Percentiles rank a stretch among this genome's conserved stretches.
Conservation (phyloP, 768 basidiomycete species). For the Suillus paluster region DNA sequence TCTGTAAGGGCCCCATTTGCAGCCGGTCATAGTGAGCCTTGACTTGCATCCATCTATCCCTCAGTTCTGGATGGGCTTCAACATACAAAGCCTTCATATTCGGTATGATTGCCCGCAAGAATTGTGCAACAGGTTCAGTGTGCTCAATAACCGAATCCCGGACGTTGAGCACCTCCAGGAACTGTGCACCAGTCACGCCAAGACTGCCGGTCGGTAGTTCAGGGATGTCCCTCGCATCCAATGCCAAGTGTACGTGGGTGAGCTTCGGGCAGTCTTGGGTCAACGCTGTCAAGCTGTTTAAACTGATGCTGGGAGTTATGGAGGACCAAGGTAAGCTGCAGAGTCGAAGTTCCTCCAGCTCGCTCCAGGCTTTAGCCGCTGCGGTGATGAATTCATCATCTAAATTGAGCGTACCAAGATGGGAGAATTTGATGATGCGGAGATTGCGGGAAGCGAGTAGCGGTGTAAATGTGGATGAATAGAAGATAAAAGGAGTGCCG, state of each 20-base stretch:
- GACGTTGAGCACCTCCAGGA: conserved; percentile 30
- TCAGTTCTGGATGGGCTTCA: conserved; percentile 31
- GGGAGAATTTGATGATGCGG: conserved; percentile 24
- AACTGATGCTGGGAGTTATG: conserved; percentile 10
- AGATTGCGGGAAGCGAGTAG: conserved; percentile 26
- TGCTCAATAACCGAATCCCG: conserved; percentile 32
- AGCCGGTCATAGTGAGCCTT: conserved; percentile 1
- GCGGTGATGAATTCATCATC: conserved; percentile 30
- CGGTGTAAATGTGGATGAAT: conserved; percentile 28
- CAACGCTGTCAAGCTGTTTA: conserved; percentile 27
- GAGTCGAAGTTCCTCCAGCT: conserved; percentile 30
- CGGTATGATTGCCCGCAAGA: conserved; percentile 27
- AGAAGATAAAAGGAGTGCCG: conserved; percentile 25
- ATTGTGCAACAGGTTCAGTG: conserved; percentile 29
- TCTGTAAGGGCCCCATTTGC: background rate
- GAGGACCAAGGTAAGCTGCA: conserved; percentile 31
- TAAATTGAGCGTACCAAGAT: conserved; percentile 31
- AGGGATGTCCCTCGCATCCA: conserved; percentile 25
- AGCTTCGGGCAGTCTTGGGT: conserved; percentile 22
- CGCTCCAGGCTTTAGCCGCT: conserved; percentile 32
- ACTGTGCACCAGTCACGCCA: conserved; percentile 6
- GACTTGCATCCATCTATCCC: conserved; percentile 30
- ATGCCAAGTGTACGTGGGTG: conserved; percentile 24
- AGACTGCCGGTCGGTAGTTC: background rate
- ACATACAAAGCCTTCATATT: conserved; percentile 28